Percentiles rank a stretch among this genome's conserved stretches.
Conservation (phyloP, 306 rosid species). For the Dalbergia oliveri region DNA sequence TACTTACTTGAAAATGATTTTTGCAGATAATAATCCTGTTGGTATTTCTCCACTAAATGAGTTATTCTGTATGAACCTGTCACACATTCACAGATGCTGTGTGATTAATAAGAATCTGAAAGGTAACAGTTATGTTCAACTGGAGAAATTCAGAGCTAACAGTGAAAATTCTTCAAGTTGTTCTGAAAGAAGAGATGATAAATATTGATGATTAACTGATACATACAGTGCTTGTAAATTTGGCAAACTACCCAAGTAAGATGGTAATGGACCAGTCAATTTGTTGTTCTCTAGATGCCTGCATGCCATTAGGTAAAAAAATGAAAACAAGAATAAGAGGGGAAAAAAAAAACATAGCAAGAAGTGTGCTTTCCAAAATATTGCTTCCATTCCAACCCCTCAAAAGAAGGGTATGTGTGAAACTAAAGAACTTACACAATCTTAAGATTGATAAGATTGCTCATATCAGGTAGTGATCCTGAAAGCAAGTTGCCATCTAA, state of each 20-base stretch:
- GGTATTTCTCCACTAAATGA: conserved; percentile 88
- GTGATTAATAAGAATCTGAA: conserved; percentile 22
- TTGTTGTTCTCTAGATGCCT: conserved; percentile 96
- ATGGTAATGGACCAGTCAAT: conserved; percentile 77
- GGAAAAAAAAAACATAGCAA: not conserved
- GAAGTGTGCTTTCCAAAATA: conserved; percentile 30
- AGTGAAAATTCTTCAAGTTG: conserved; percentile 43
- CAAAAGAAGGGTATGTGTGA: not conserved
- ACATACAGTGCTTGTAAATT: conserved; percentile 88
- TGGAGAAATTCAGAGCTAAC: conserved; percentile 12
- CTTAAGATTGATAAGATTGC: conserved; percentile 81
- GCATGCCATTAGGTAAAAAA: conserved; percentile 46
- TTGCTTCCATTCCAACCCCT: not conserved
- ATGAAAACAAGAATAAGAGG: not conserved
- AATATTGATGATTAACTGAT: conserved; percentile 37
- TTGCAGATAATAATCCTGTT: conserved; percentile 64
- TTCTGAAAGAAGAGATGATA: conserved; percentile 11
- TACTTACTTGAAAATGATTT: conserved; percentile 76
- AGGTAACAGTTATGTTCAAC: conserved; percentile 1
- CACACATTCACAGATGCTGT: conserved; percentile 46
- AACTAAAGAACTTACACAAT: conserved; percentile 74
- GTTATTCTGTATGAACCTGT: conserved; percentile 92
- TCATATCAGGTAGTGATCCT: conserved; percentile 87
- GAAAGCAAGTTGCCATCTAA: conserved; percentile 75
- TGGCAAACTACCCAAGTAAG: conserved; percentile 82